Percentiles rank a stretch among this genome's conserved stretches.
Conservation (phyloP, 208 protist genomes). For the Trypanosoma brucei region DNA sequence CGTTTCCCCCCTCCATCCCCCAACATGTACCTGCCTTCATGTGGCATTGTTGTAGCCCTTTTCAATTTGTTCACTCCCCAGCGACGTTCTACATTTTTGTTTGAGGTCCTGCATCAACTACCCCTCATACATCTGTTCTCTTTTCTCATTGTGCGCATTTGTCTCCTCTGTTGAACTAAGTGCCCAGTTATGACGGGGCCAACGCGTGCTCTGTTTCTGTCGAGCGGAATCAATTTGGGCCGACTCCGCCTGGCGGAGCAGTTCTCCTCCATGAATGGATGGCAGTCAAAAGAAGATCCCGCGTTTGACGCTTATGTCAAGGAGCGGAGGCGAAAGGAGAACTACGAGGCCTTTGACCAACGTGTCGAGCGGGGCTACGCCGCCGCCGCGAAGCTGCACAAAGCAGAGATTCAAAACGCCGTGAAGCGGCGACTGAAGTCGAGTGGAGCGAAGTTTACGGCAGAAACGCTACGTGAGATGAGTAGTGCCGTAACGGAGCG, state of each 20-base stretch:
- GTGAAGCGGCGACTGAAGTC: constrained; percentile 66
- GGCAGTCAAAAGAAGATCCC: constrained; percentile 47
- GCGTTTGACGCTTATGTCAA: constrained; percentile 77
- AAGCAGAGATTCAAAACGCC: constrained; percentile 74
- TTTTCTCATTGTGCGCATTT: too few species aligned
- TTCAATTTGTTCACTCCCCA: too few species aligned
- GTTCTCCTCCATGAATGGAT: constrained; percentile 80
- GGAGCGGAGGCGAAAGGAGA: constrained; percentile 58
- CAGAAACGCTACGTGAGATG: constrained; percentile 62
- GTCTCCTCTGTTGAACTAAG: not conserved
- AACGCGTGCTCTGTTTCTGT: constrained; percentile 23
- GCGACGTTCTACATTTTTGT: too few species aligned
- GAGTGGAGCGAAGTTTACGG: constrained; percentile 57
- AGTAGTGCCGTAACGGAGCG: constrained; percentile 54
- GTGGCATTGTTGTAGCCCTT: too few species aligned
- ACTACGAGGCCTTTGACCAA: constrained; percentile 83
- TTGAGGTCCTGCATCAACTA: too few species aligned
- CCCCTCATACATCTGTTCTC: too few species aligned
- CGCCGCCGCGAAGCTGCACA: constrained; percentile 51
- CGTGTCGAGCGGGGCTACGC: constrained; percentile 78
- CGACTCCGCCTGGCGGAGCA: constrained; percentile 65
- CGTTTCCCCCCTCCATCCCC: too few species aligned
- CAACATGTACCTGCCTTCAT: too few species aligned
- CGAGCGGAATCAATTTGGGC: constrained; percentile 59
- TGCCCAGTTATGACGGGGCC: constrained; percentile 3